Evolutionary conservation across 345 rosid genomes (phyloP).

Genomic region (Cardamine resedifolia): DNA sequence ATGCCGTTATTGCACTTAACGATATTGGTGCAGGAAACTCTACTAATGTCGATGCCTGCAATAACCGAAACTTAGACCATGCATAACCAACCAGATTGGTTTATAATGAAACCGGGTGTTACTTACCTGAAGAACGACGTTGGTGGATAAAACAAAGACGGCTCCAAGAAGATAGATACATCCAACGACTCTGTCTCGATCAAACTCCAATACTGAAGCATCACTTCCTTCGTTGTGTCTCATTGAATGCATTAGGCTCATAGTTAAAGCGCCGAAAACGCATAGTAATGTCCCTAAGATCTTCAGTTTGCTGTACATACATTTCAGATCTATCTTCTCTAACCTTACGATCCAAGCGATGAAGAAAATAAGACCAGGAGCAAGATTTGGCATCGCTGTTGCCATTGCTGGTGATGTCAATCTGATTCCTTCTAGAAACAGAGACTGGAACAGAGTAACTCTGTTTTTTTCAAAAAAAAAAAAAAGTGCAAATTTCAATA

Average conservation of each 20-base stretch:
- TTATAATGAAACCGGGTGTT: not conserved
- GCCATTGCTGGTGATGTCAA: conserved; percentile 92
- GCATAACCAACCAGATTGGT: not conserved
- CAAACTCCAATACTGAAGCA: conserved; percentile 35
- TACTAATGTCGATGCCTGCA: conserved; percentile 63
- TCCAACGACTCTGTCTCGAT: conserved; percentile 64
- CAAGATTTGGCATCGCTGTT: conserved; percentile 97
- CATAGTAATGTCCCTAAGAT: conserved; percentile 75
- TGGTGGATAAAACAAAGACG: conserved; percentile 60
- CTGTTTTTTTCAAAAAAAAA: conserved; percentile 48
- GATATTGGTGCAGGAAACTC: conserved; percentile 95
- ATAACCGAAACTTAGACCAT: conserved; percentile 4
- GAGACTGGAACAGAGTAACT: conserved; percentile 76
- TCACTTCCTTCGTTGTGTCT: conserved; percentile 11
- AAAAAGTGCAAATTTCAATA: no score
- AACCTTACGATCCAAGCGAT: conserved; percentile 78
- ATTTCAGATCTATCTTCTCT: conserved; percentile 64
- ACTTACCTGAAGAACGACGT: conserved; percentile 70
- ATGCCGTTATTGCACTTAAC: conserved; percentile 64
- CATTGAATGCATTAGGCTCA: conserved; percentile 68
- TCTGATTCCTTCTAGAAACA: conserved; percentile 81
- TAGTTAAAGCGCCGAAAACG: conserved; percentile 69
- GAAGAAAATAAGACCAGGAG: conserved; percentile 81
- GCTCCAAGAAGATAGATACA: conserved; percentile 76
- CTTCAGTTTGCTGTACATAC: conserved; percentile 73